Evolutionary conservation across 768 basidiomycete species (phyloP).

Genomic region (Boletus sp.): DNA sequence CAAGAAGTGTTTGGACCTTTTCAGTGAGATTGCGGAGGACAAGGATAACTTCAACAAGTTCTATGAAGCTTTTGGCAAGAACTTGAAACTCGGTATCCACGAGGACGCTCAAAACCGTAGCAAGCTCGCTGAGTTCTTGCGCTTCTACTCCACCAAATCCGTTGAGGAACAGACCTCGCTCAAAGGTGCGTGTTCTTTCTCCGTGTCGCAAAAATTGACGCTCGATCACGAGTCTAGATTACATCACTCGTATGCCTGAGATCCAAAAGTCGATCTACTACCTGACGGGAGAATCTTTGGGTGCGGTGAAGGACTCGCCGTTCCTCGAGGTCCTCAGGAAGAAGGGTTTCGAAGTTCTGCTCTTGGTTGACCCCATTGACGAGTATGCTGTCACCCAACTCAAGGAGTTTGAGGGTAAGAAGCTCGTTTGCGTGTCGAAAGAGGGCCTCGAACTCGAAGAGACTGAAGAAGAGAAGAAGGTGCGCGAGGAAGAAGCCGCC

Average conservation of each 20-base stretch:
- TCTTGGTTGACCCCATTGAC: conserved; percentile 98
- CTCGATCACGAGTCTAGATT: conserved; percentile 52
- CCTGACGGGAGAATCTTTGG: conserved; percentile 96
- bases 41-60: conserved; percentile 98
- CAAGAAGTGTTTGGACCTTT: conserved; percentile 94
- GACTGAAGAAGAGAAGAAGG: conserved; percentile 95
- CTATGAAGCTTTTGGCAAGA: conserved; percentile 98
- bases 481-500: conserved; percentile 79
- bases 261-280: conserved; percentile 99
- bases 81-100: conserved; percentile 99
- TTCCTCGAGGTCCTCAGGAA: conserved; percentile 99
- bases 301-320: conserved; percentile 86
- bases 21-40: conserved; percentile 97
- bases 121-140: conserved; percentile 98
- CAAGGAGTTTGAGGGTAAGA: conserved; percentile 99
- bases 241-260: conserved; percentile 99
- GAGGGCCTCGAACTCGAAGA: conserved; percentile 99
- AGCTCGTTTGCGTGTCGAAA: conserved; percentile 96
- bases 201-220: not conserved
- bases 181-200: conserved; percentile 59
- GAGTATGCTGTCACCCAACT: conserved; percentile 98
- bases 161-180: conserved; percentile 87
- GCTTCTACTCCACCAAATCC: conserved; percentile 96
- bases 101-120: conserved; percentile 98
- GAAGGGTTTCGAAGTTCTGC: conserved; percentile 97